Evolutionary conservation across 768 basidiomycete genomes (phyloP), one percentile per base, ranked within the genome.

Genomic region (Leccinum rimulosum): DNA sequence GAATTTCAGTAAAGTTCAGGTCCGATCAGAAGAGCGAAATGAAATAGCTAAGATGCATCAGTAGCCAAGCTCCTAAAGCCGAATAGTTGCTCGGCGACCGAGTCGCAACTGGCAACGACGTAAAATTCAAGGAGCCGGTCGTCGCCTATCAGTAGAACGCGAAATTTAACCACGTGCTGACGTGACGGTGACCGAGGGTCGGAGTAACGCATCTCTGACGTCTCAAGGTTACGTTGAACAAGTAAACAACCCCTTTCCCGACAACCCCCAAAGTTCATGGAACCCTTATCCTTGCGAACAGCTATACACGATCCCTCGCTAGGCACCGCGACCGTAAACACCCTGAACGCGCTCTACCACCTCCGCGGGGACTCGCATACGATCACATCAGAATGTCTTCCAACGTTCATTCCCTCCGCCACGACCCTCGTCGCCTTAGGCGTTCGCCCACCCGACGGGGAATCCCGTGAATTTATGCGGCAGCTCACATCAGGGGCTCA

Each of bases 401-500:
- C 64, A 27, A 58, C 56, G 25, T 69, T 69, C 59, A 48, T 67
- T 25, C 63, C 60, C 1, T 54, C 53, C 30, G 54, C 50, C 27
- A 53, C 52, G 17, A 65, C 63, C 25, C 60, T 63, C 49, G 43
- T 68, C 30, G 54, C 57, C 43, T 45, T 58, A 6, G 51, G 48
- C 15, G 17, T 6, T 15, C 30, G 45, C 30, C 62, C 64, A 45
- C 59, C 52, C 17, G 53, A 64, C 25, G 30, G 51, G 38, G 36
- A 50, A 36, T 49, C 30, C 31, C 53, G 36, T n/a, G 36, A 55
- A 15, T 65, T 61, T 40, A 50, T 68, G 57, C 50, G 17, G 9
- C 53, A 69, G 14, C 74, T 85, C 52, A 78, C 76, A 4, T 60
- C 66, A 14, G 65, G 70, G 38, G 80, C 80, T 11, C 73, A 78